A percentile compares a stretch with the other conserved stretches of the same genome.
These are phyloP conservation scores for Hypoxylon rickii DNA, from an alignment of 495 filamentous ascomycete species.

Conservation along the genomic window DNA sequence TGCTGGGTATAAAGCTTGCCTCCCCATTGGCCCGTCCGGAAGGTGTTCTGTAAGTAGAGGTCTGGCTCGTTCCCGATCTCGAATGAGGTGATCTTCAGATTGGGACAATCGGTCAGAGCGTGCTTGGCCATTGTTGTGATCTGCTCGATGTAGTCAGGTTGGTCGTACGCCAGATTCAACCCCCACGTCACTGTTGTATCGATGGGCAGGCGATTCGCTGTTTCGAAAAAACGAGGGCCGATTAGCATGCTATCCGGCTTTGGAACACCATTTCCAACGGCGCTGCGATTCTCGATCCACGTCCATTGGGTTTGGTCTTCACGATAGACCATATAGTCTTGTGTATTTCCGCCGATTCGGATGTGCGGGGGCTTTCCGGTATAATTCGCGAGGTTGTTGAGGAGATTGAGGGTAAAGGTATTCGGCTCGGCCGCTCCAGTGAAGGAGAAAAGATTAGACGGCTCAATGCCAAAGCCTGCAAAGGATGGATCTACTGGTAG, in stretches of 20 bases:
- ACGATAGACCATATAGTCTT: constrained; percentile 45
- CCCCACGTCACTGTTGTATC: constrained; percentile 44
- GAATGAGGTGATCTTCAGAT: constrained; percentile 42
- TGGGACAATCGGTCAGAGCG: constrained; percentile 34
- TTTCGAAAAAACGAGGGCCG: constrained; percentile 43
- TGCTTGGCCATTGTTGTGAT: constrained; percentile 39
- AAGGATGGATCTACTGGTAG: constrained; percentile 29
- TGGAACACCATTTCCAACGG: constrained; percentile 27
- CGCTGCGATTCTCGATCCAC: constrained; percentile 27
- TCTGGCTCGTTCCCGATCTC: constrained; percentile 51
- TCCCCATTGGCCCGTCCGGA: constrained; percentile 38
- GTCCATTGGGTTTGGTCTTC: constrained; percentile 24
- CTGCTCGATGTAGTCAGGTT: constrained; percentile 33
- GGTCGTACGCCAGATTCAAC: constrained; percentile 43
- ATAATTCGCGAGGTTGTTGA: constrained; percentile 45
- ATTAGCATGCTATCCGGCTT: constrained; percentile 39
- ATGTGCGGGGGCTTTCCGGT: constrained; percentile 42
- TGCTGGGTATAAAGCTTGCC: constrained; percentile 40
- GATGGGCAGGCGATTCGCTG: constrained; percentile 41
- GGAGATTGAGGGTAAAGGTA: constrained; percentile 38
- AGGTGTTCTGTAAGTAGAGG: constrained; percentile 40
- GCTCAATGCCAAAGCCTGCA: constrained; percentile 48
- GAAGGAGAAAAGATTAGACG: constrained; percentile 48
- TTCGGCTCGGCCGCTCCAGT: constrained; percentile 38
- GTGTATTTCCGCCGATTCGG: constrained; percentile 46